Evolutionary conservation across 2,329 filamentous ascomycete genomes (phyloP).

Genomic region (Pestalotiopsis sp.): DNA sequence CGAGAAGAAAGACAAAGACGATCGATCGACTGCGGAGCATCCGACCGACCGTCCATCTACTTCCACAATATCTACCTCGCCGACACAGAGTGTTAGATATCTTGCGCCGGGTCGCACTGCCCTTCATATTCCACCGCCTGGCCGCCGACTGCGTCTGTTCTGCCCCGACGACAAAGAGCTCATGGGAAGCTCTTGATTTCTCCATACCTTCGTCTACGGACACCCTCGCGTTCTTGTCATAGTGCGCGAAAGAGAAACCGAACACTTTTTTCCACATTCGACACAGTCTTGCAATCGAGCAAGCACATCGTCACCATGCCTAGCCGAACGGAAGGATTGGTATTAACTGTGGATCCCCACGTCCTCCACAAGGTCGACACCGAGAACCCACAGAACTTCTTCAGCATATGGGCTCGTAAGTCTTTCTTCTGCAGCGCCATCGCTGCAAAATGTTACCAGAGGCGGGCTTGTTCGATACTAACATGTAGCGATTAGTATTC

Average conservation of each 20-base stretch:
- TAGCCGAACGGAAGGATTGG: constrained; percentile 78
- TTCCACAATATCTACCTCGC: neutral
- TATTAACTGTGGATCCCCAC: constrained; percentile 88
- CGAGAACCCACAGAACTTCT: constrained; percentile 86
- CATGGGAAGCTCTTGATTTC: constrained; percentile 5
- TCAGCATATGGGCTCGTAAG: constrained; percentile 96
- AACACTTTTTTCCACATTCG: constrained; percentile 13
- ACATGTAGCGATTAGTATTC: constrained; percentile 64
- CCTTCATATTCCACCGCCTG: neutral
- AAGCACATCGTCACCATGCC: constrained; percentile 64
- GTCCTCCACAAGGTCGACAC: constrained; percentile 96
- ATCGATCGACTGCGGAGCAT: neutral
- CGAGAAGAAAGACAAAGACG: neutral
- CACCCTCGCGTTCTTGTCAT: constrained; percentile 22
- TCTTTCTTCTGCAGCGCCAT: constrained; percentile 21
- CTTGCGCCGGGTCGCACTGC: neutral
- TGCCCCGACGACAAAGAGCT: neutral
- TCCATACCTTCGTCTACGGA: constrained; percentile 13
- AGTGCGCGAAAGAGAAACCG: constrained; percentile 18
- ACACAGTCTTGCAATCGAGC: constrained; percentile 23
- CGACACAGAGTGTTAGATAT: neutral
- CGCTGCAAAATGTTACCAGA: neutral
- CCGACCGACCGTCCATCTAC: neutral
- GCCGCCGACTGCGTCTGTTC: neutral
- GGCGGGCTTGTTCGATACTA: neutral